phyloP scores from a whole-genome alignment of 1,284 basidiomycete genomes.

The Mrakiaceae sp. region DNA sequence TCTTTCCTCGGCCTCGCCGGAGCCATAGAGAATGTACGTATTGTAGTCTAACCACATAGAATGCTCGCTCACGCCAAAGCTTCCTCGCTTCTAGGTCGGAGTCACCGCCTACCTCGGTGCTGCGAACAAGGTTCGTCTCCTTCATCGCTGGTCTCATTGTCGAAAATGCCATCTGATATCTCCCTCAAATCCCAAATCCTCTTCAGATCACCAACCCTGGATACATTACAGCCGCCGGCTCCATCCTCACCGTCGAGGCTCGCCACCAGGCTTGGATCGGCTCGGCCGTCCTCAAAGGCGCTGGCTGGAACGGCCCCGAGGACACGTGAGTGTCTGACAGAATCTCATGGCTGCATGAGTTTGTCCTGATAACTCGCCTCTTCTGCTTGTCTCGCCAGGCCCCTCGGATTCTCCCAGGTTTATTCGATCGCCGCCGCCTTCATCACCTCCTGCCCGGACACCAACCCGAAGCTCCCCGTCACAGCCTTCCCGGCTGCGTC shows the following conservation, averaged over 20 bases:
- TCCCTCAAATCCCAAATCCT: not conserved
- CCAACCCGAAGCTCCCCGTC: constrained; percentile 37
- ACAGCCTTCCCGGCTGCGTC: constrained; percentile 33
- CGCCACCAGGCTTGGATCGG: constrained; percentile 49
- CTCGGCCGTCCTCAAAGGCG: constrained; percentile 37
- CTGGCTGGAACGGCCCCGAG: constrained; percentile 48
- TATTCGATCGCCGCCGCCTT: constrained; percentile 30
- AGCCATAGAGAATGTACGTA: constrained; percentile 49
- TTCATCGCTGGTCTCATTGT: constrained; percentile 43
- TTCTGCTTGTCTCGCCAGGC: constrained; percentile 18
- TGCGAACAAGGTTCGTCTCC: constrained; percentile 29
- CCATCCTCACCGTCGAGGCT: constrained; percentile 69
- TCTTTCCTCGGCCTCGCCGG: constrained; percentile 65
- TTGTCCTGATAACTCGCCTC: too few species aligned
- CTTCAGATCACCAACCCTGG: constrained; percentile 24
- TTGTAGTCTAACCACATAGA: too few species aligned
- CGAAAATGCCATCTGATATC: constrained; percentile 31
- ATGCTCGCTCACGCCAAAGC: too few species aligned
- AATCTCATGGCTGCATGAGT: constrained; percentile 38
- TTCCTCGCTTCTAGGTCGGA: constrained; percentile 40
- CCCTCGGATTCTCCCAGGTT: constrained; percentile 43
- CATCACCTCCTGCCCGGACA: constrained; percentile 29
- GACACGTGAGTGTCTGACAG: constrained; percentile 42
- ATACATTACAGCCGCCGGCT: constrained; percentile 48
- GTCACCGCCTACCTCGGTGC: constrained; percentile 70